Percentiles rank a stretch among this genome's conserved stretches.
Conservation (phyloP, 495 filamentous ascomycete species). For the Hypoxylon crocopeplum region DNA sequence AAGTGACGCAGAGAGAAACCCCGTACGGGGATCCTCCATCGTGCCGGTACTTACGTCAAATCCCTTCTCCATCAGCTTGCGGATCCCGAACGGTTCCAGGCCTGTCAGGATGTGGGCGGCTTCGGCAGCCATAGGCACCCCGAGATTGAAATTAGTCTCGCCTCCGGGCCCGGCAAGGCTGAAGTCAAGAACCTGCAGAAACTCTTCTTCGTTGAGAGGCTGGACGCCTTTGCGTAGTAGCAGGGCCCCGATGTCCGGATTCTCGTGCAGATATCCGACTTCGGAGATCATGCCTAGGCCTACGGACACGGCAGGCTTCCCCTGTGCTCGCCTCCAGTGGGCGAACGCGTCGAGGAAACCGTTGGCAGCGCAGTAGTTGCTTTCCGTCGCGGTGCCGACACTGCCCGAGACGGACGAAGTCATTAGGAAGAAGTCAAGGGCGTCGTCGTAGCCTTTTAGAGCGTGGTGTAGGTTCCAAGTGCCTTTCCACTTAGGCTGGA, state of each 20-base stretch:
- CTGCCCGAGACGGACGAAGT: constrained; percentile 43
- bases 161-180: neutral
- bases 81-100: constrained; percentile 30
- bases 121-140: neutral
- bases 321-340: constrained; percentile 36
- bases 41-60: constrained; percentile 34
- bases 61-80: constrained; percentile 28
- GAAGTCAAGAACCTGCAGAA: constrained; percentile 7
- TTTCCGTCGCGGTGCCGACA: constrained; percentile 43
- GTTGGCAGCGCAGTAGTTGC: constrained; percentile 49
- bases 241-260: constrained; percentile 39
- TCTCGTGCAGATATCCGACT: constrained; percentile 40
- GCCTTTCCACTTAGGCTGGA: constrained; percentile 52
- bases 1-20: constrained; percentile 18
- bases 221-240: constrained; percentile 41
- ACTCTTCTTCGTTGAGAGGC: constrained; percentile 40
- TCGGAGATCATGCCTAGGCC: constrained; percentile 37
- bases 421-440: constrained; percentile 47
- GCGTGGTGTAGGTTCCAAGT: constrained; percentile 44
- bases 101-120: constrained; percentile 37
- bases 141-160: too few relatives aligned
- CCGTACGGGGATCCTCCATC: constrained; percentile 32
- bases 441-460: constrained; percentile 34
- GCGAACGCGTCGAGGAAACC: constrained; percentile 49
- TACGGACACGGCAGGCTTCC: constrained; percentile 29